Evolutionary conservation across 1,139 yeast species (phyloP), one percentile per base, ranked within the genome.

Genomic region (Pneumocystis carinii): DNA sequence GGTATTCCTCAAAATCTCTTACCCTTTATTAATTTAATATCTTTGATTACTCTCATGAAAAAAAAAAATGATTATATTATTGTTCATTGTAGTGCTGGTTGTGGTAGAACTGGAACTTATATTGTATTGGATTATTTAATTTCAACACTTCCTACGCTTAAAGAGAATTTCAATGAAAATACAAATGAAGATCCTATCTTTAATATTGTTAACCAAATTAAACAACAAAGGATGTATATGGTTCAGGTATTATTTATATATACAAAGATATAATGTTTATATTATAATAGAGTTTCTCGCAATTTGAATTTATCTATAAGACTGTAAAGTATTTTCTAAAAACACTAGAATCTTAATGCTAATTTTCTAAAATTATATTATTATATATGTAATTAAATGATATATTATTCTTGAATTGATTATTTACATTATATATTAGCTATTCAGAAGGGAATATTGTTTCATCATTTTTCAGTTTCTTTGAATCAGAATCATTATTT

Each of bases 41-140:
- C 79, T 2, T 74, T 87, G 61, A 79, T 37, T 39, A 57, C 41
- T 37, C 27, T 24, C 27, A 57, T 37, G 12, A 39, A 19, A 57
- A 48, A 59, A 37, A 35, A 36, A n/a, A 36, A 36, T 8, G 38
- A 53, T n/a, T 66, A 73, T 0, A 85, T 87, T 1, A 75, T 87
- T 37, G 87, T 87, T 10, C 96, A 89, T 72, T 88, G 96, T 72
- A 84, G 90, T 4, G 96, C 96, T 0, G 96, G 96, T 0, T 88
- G 96, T 74, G 96, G 96, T 2, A 80, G 96, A 68, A 88, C 96
- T 0, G 96, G 96, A 1, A 87, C 90, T 0, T 86, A 87, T 67
- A 48, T 48, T 48, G 32, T 17, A 24, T 29, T 48, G 6, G 55
- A 48, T 24, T 48, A 48, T 72, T 61, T 71, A 67, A 65, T 66